Evolutionary conservation across 805 yeast genomes (phyloP).

Genomic region (Tetrapisispora taiwanensis): DNA sequence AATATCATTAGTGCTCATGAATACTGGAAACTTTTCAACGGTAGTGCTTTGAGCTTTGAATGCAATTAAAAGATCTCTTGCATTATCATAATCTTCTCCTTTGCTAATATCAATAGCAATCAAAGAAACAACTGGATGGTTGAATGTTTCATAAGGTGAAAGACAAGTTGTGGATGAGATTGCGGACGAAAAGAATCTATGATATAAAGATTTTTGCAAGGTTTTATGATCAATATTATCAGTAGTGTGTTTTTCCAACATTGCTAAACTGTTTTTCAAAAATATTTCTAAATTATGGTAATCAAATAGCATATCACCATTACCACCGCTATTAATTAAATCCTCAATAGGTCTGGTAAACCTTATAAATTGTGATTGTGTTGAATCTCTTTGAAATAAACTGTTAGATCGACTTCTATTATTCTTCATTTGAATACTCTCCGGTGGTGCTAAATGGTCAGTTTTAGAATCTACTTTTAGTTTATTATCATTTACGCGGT

Average conservation of each 20-base stretch:
- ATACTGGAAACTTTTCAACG: constrained; percentile 40
- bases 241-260: constrained; percentile 19
- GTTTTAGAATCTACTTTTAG: neutral
- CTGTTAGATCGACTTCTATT: constrained; percentile 25
- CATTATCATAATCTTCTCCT: constrained; percentile 34
- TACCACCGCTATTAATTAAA: constrained; percentile 19
- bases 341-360: constrained; percentile 36
- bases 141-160: constrained; percentile 74
- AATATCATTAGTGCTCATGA: constrained; percentile 55
- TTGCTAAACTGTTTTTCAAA: constrained; percentile 26
- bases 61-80: constrained; percentile 46
- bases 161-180: constrained; percentile 49
- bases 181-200: constrained; percentile 44
- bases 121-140: constrained; percentile 75
- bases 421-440: neutral
- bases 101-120: constrained; percentile 43
- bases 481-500: neutral
- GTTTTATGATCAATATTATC: constrained; percentile 23
- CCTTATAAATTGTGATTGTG: constrained; percentile 37
- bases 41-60: constrained; percentile 36
- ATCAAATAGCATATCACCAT: constrained; percentile 27
- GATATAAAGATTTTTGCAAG: constrained; percentile 41
- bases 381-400: constrained; percentile 24
- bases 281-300: constrained; percentile 31
- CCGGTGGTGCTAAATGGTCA: neutral